Evolutionary conservation across 441 rosid genomes (phyloP).

Genomic region (Gossypium schwendimanii): DNA sequence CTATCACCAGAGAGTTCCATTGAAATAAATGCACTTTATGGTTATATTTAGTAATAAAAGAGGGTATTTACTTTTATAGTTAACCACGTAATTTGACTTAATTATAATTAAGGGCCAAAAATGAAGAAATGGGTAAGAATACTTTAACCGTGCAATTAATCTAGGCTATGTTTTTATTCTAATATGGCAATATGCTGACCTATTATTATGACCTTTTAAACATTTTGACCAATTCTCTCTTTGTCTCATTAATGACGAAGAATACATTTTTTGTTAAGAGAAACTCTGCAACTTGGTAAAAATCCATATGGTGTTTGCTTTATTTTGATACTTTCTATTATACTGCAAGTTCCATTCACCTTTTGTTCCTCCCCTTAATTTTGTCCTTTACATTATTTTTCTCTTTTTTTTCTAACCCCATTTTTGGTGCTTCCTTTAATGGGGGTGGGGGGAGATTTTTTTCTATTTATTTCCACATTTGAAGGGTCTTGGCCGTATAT

Average conservation of each 20-base stretch:
- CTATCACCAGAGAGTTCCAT: conserved; percentile 1
- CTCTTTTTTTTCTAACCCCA: not conserved
- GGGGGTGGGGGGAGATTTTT: conserved; percentile 8
- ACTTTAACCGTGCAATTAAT: conserved; percentile 18
- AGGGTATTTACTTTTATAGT: conserved; percentile 9
- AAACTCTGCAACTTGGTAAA: conserved; percentile 21
- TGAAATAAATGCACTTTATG: conserved; percentile 22
- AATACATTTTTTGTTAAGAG: conserved; percentile 18
- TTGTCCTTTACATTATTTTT: not conserved
- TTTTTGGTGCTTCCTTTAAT: conserved; percentile 9
- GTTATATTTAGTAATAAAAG: conserved; percentile 21
- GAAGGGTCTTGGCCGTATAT: not conserved
- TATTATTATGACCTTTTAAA: conserved; percentile 10
- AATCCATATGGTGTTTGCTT: conserved; percentile 13
- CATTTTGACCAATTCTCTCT: conserved; percentile 14
- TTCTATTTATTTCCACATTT: conserved; percentile 13
- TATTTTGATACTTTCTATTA: conserved; percentile 6
- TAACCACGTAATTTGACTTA: conserved; percentile 13
- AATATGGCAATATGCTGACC: conserved; percentile 24
- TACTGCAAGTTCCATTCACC: conserved; percentile 5
- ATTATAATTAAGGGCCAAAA: conserved; percentile 13
- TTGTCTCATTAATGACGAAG: conserved; percentile 28
- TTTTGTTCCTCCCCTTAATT: not conserved
- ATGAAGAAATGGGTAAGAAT: conserved; percentile 16
- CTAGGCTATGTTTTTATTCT: conserved; percentile 8